Percentiles rank a stretch among this genome's conserved stretches.
Conservation (phyloP, 2,329 filamentous ascomycete genomes). For the Pyrenophora tritici-repentis region DNA sequence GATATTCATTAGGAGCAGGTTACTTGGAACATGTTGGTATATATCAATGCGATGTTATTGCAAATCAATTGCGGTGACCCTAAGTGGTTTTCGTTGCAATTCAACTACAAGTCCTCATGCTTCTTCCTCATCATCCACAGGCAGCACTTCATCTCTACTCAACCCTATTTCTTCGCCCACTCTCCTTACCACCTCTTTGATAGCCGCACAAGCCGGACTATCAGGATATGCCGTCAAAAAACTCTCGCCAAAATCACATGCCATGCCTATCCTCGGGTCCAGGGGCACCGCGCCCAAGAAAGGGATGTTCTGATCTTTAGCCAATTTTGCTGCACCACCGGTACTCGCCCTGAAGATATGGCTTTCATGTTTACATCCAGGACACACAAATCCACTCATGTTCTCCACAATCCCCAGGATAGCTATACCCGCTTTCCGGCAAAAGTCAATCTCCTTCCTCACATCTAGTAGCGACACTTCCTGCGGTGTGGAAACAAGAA, state of each 20-base stretch:
- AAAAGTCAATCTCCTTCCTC: constrained; percentile 97
- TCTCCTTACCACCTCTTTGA: constrained; percentile 77
- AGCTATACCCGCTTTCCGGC: constrained; percentile 86
- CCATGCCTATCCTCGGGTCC: constrained; percentile 93
- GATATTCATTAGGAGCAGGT: no score
- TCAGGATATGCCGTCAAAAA: constrained; percentile 94
- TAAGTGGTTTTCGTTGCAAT: not conserved
- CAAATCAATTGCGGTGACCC: not conserved
- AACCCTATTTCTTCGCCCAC: constrained; percentile 59
- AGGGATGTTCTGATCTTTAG: constrained; percentile 83
- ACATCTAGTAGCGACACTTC: constrained; percentile 93
- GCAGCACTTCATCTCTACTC: constrained; percentile 34
- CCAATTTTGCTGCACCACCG: constrained; percentile 79
- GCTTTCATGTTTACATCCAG: constrained; percentile 77
- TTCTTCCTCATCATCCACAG: constrained; percentile 26
- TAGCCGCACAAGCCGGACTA: constrained; percentile 83
- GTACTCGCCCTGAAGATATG: constrained; percentile 93
- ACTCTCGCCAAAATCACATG: constrained; percentile 96
- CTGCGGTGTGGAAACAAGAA: constrained; percentile 92
- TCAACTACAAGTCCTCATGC: not conserved
- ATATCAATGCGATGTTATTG: not conserved
- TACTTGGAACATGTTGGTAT: not conserved
- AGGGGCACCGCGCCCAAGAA: constrained; percentile 90
- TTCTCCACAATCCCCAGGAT: constrained; percentile 94
- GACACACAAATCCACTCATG: constrained; percentile 97